phyloP scores from a whole-genome alignment of 805 yeast species.

The Nakazawaea laoshanensis region DNA sequence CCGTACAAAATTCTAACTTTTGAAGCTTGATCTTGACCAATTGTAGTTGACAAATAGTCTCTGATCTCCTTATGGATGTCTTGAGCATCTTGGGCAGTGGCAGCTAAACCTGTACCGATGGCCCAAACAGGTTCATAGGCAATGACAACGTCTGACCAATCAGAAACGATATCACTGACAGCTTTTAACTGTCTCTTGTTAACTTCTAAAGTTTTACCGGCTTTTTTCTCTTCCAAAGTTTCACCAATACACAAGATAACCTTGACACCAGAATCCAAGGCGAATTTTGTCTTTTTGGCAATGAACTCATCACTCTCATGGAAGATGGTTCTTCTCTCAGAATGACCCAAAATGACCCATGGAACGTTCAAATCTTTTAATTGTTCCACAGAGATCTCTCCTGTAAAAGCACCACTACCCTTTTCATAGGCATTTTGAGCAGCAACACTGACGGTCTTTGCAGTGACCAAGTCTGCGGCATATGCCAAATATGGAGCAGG shows the following conservation, averaged over 20 bases:
- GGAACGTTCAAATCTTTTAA: constrained; percentile 85
- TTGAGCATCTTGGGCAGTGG: constrained; percentile 97
- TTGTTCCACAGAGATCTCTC: constrained; percentile 87
- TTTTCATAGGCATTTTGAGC: constrained; percentile 89
- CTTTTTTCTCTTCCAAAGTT: constrained; percentile 90
- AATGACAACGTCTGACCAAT: constrained; percentile 88
- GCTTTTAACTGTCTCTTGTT: constrained; percentile 87
- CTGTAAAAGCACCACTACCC: constrained; percentile 95
- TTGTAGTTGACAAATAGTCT: constrained; percentile 65
- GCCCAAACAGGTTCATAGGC: constrained; percentile 99
- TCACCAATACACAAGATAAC: constrained; percentile 98
- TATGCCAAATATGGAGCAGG: constrained; percentile 87
- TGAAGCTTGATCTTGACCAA: constrained; percentile 74
- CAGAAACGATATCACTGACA: constrained; percentile 68
- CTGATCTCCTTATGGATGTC: constrained; percentile 87
- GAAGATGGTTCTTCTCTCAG: constrained; percentile 95
- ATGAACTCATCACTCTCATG: constrained; percentile 84
- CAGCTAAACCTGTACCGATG: constrained; percentile 98
- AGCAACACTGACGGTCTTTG: constrained; percentile 68
- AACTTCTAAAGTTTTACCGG: constrained; percentile 78
- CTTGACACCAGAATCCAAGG: constrained; percentile 79
- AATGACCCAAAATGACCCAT: constrained; percentile 97
- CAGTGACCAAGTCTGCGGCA: constrained; percentile 61
- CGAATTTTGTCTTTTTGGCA: constrained; percentile 92
- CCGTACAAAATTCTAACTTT: constrained; percentile 90